Conservation (phyloP, 495 filamentous ascomycete species). For the Penicillium cosmopolitanum region DNA sequence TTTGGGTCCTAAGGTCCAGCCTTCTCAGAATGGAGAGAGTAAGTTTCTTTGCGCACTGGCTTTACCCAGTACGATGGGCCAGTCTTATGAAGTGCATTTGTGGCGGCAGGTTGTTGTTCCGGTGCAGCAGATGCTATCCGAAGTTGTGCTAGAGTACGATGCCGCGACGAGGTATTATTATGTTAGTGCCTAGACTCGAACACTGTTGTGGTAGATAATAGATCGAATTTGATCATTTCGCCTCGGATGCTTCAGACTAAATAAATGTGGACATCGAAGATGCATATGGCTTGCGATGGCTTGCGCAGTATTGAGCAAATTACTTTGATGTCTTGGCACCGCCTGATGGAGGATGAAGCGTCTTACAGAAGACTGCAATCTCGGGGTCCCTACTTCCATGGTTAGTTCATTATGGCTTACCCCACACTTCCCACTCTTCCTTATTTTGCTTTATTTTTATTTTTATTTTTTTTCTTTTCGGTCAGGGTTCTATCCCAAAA, state of each 20-base stretch:
- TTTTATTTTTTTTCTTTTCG: background rate
- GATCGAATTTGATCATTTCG: background rate
- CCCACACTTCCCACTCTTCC: background rate
- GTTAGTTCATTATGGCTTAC: background rate
- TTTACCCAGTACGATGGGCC: slow-evolving; percentile 25
- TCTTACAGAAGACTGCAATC: background rate
- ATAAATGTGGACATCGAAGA: background rate
- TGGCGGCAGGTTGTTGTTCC: slow-evolving; percentile 33
- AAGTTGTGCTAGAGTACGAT: slow-evolving; percentile 47
- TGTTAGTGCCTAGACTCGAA: background rate
- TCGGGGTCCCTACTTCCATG: background rate
- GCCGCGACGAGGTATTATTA: slow-evolving; percentile 39
- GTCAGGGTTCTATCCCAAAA: background rate
- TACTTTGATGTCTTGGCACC: background rate
- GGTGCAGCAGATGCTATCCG: slow-evolving; percentile 36
- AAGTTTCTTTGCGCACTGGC: slow-evolving; percentile 36
- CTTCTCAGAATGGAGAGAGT: background rate
- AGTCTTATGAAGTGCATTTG: slow-evolving; percentile 36
- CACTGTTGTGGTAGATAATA: background rate
- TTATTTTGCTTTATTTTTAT: background rate
- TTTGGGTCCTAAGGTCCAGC: background rate
- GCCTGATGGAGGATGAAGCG: background rate
- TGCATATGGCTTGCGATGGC: background rate
- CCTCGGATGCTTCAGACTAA: background rate
- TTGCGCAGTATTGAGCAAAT: background rate